Conservation (phyloP, 2,329 filamentous ascomycete species). For the Cryphonectria parasitica region DNA sequence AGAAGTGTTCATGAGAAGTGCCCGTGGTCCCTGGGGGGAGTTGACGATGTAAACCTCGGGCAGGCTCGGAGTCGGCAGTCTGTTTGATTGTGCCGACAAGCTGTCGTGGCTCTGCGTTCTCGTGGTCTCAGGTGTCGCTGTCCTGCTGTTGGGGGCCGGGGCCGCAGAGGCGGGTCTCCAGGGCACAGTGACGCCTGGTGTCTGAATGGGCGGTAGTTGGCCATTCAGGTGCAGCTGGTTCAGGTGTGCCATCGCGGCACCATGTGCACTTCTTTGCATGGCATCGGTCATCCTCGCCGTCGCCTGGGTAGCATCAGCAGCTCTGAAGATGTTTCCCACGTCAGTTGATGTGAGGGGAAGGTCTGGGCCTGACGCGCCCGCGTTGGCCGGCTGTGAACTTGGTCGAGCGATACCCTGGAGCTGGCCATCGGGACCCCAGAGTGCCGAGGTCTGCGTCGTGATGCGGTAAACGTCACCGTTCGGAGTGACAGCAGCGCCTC, state of each 20-base stretch:
- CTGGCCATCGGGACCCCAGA: slow-evolving; percentile 29
- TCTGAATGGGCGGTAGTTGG: slow-evolving; percentile 38
- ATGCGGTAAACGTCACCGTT: slow-evolving; percentile 58
- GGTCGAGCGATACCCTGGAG: slow-evolving; percentile 32
- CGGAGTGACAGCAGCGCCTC: slow-evolving; percentile 44
- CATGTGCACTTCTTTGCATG: slow-evolving; percentile 56
- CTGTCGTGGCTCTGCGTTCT: slow-evolving; percentile 41
- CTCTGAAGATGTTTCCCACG: slow-evolving; percentile 50
- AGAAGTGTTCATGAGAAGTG: slow-evolving; percentile 57
- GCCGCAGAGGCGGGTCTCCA: slow-evolving; percentile 42
- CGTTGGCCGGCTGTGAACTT: slow-evolving; percentile 29
- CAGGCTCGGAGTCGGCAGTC: slow-evolving; percentile 35
- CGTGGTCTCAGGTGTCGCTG: slow-evolving; percentile 51
- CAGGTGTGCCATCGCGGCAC: slow-evolving; percentile 46
- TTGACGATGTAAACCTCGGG: slow-evolving; percentile 64
- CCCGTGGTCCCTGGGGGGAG: slow-evolving; percentile 63
- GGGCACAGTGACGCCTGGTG: slow-evolving; percentile 49
- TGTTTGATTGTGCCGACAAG: slow-evolving; percentile 32
- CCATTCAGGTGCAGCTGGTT: slow-evolving; percentile 42
- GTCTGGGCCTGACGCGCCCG: slow-evolving; percentile 32
- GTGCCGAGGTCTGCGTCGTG: slow-evolving; percentile 51
- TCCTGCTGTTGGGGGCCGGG: slow-evolving; percentile 48
- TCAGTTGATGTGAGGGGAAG: slow-evolving; percentile 47
- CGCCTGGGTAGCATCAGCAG: slow-evolving; percentile 50
- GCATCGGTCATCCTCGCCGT: slow-evolving; percentile 49